Conservation (phyloP, 305 asterid species). For the Fraxinus floribunda region DNA sequence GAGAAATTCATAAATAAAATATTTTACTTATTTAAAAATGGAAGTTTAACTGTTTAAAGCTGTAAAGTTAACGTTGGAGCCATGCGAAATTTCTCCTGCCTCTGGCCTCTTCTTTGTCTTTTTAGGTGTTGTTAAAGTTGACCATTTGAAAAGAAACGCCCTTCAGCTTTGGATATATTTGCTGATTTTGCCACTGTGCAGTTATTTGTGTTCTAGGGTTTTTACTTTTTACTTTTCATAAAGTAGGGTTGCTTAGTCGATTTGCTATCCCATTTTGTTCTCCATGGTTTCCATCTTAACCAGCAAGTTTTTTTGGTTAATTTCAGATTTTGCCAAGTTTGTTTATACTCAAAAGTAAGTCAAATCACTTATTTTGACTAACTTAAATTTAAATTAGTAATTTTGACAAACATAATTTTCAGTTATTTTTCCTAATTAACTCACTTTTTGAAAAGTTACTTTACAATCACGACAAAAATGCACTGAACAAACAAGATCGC, state of each 20-base stretch:
- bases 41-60: slow-evolving; percentile 52
- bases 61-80: slow-evolving; percentile 80
- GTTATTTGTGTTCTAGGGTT: not conserved
- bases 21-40: slow-evolving; percentile 31
- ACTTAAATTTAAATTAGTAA: not conserved
- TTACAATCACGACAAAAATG: not conserved
- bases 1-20: slow-evolving; percentile 28
- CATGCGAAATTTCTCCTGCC: slow-evolving; percentile 53
- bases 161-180: slow-evolving; percentile 40
- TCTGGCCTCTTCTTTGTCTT: slow-evolving; percentile 77
- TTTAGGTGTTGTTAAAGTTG: slow-evolving; percentile 66
- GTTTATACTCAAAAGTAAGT: not conserved
- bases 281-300: not conserved
- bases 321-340: not conserved
- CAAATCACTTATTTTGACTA: not conserved
- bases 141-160: slow-evolving; percentile 31
- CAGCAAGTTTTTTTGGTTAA: not conserved
- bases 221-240: not conserved
- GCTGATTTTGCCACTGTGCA: slow-evolving; percentile 40
- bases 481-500: not conserved
- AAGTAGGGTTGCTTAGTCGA: not conserved
- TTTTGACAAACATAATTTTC: not conserved
- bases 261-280: not conserved
- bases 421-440: not conserved
- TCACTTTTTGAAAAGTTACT: not conserved